Evolutionary conservation across 305 asterid genomes (phyloP).

Genomic region (Rubia occidens): DNA sequence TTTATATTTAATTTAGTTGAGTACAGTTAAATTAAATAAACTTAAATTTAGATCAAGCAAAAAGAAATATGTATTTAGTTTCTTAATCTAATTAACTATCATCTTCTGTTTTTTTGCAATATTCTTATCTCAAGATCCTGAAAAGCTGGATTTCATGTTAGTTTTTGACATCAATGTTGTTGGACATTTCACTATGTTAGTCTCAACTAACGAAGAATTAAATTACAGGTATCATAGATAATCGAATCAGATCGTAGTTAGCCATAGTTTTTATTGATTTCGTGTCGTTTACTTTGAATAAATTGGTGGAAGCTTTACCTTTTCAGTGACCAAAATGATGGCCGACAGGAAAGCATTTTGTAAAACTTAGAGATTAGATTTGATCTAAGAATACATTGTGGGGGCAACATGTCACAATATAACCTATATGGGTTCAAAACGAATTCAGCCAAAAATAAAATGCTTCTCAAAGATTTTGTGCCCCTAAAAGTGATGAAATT

Average conservation of each 20-base stretch:
- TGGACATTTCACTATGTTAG: neutral
- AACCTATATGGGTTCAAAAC: slow-evolving; percentile 10
- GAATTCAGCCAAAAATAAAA: slow-evolving; percentile 18
- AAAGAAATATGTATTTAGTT: too few species aligned
- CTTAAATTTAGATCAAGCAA: too few species aligned
- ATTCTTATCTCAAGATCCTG: too few species aligned
- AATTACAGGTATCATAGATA: too few species aligned
- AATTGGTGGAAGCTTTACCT: slow-evolving; percentile 29
- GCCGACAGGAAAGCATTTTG: slow-evolving; percentile 35
- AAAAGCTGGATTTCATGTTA: too few species aligned
- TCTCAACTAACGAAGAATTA: too few species aligned
- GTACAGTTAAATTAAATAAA: too few species aligned
- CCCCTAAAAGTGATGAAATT: slow-evolving; percentile 30
- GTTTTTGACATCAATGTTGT: neutral
- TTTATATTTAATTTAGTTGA: too few species aligned
- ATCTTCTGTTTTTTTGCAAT: too few species aligned
- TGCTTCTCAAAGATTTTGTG: slow-evolving; percentile 28
- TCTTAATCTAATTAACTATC: too few species aligned
- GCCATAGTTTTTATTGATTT: neutral
- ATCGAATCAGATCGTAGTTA: neutral
- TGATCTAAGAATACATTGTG: slow-evolving; percentile 18
- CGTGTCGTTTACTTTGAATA: slow-evolving; percentile 31
- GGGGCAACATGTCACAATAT: slow-evolving; percentile 29
- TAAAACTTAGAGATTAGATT: slow-evolving; percentile 25
- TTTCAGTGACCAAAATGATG: slow-evolving; percentile 27